These are phyloP conservation scores for Mrakiaceae sp. DNA, from an alignment of 1,284 basidiomycete species.

Conservation along the genomic window DNA sequence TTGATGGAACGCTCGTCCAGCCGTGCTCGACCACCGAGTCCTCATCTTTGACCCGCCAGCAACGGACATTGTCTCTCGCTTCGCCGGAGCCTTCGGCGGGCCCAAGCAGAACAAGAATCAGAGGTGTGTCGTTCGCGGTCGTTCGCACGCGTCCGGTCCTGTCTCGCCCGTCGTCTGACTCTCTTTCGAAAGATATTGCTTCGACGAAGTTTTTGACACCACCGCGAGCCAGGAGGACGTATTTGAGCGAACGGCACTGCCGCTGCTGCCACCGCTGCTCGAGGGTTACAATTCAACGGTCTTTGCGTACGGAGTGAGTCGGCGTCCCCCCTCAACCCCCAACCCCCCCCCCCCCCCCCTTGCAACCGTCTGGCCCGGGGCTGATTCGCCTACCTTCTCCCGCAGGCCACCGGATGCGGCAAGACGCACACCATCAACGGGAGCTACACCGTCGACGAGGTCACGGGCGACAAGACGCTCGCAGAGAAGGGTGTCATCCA, in stretches of 20 bases:
- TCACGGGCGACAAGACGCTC: neutral
- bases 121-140: conserved; percentile 26
- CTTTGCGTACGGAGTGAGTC: conserved; percentile 87
- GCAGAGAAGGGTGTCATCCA: conserved; percentile 68
- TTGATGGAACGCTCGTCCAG: conserved; percentile 20
- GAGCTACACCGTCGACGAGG: conserved; percentile 48
- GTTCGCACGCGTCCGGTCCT: conserved; percentile 13
- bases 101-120: conserved; percentile 84
- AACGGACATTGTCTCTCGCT: conserved; percentile 62
- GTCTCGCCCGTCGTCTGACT: conserved; percentile 6
- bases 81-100: conserved; percentile 50
- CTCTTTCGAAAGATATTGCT: conserved; percentile 59
- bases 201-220: conserved; percentile 78
- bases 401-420: conserved; percentile 88
- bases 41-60: conserved; percentile 86
- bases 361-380: conserved; percentile 19
- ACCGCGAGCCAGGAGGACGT: conserved; percentile 71
- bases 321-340: neutral
- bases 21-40: conserved; percentile 40
- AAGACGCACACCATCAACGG: conserved; percentile 98
- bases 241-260: conserved; percentile 71
- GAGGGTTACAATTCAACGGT: conserved; percentile 95
- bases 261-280: conserved; percentile 66
- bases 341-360: too few species aligned
- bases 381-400: neutral